Conservation (phyloP, 495 filamentous ascomycete species). For the Pseudoneurospora amorphoporcata region DNA sequence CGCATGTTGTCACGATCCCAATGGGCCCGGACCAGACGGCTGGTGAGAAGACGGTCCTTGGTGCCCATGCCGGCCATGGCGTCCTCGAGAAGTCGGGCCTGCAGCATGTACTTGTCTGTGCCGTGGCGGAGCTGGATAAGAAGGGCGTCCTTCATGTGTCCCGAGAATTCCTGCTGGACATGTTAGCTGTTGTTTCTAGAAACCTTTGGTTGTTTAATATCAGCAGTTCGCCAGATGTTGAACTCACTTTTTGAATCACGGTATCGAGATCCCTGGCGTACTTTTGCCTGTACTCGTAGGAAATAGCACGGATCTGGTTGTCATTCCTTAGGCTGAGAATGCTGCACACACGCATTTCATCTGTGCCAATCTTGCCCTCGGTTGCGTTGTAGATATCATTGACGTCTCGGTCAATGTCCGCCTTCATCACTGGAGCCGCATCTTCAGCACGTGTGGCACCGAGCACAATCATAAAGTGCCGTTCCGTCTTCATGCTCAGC, state of each 20-base stretch:
- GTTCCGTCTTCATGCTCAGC: constrained; percentile 72
- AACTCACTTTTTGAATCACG: constrained; percentile 52
- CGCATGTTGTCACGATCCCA: constrained; percentile 67
- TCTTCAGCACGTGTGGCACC: constrained; percentile 66
- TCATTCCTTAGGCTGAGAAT: constrained; percentile 66
- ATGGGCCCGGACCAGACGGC: constrained; percentile 61
- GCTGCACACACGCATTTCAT: constrained; percentile 64
- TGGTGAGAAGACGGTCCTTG: constrained; percentile 69
- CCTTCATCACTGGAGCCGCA: constrained; percentile 54
- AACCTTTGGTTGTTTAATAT: not conserved
- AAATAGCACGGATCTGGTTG: constrained; percentile 71
- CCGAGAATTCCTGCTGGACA: constrained; percentile 56
- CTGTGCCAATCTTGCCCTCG: constrained; percentile 57
- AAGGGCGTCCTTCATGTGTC: constrained; percentile 86
- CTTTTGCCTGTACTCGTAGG: constrained; percentile 53
- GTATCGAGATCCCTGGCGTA: constrained; percentile 58
- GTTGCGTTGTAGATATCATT: constrained; percentile 62
- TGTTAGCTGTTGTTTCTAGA: constrained; percentile 1
- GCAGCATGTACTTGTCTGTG: constrained; percentile 67
- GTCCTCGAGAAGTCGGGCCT: constrained; percentile 70
- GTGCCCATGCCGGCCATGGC: constrained; percentile 82
- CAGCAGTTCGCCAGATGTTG: not conserved
- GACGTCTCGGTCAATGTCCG: constrained; percentile 61
- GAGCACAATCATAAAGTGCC: constrained; percentile 69
- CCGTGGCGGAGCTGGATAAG: constrained; percentile 67